Evolutionary conservation across 371 early-diverging fungal genomes (phyloP), one percentile per base, ranked within the genome.

Genomic region (Syncephalis fuscata): DNA sequence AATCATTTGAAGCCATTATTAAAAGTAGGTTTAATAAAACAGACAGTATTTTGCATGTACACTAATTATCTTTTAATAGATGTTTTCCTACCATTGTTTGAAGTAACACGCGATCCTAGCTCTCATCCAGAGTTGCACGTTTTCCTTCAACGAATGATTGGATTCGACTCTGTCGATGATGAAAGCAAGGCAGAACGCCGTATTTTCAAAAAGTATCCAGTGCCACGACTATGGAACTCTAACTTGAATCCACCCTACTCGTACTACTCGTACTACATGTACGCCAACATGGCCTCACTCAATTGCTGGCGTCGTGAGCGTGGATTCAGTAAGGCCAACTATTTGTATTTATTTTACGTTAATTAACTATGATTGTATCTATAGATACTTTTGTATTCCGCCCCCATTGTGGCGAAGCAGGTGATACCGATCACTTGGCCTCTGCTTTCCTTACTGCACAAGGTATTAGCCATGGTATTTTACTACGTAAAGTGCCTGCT

Each of bases 361-460:
- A 11, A 26, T 15, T n/a, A 15, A 19, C 10, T 41, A 46, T n/a
- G 17, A 19, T 50, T 19, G 7, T 16, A 26, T 24, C 21, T 27
- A 51, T 57, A 77, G 77, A 89, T 64, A 92, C 95, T 0, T 88
- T 98, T 69, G 85, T 87, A 3, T 59, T 97, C 38, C 73, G 96
- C 44, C 99, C 99, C 24, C 99, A 98, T 58, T 80, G 88, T 44
- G 99, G 97, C 48, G 99, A 98, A 64, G 93, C 94, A 16, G 99
- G 99, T 21, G 95, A 96, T 56, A 85, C 92, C 3, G 99, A 96
- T 43, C 95, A 98, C 58, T 64, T 98, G 66, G 79, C 92, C 0
- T 76, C 87, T 1, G 85, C 95, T 1, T 98, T 93, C 62, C 65
- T 98, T 44, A 82, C 92, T 0, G 80, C 94, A 3, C 80, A 85